A percentile compares a stretch with the other conserved stretches of the same genome.
Evolutionary conservation across 768 basidiomycete genomes (phyloP).

Genomic region (Pulveroboletus sp.): DNA sequence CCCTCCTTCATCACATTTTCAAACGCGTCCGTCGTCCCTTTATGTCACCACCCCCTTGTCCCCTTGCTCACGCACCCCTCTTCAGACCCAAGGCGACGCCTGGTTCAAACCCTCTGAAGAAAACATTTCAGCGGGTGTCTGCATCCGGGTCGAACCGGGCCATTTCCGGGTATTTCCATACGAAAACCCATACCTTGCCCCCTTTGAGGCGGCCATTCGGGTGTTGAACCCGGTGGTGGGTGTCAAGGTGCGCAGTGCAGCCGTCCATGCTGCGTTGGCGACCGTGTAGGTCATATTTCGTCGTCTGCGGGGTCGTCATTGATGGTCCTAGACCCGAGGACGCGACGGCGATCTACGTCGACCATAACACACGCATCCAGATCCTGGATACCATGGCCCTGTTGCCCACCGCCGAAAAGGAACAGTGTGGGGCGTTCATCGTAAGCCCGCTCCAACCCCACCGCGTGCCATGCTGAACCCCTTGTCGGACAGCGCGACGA

Average conservation of each 20-base stretch:
- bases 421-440: slow-evolving; percentile 87
- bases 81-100: slow-evolving; percentile 74
- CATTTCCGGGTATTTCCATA: slow-evolving; percentile 83
- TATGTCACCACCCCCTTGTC: background rate
- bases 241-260: slow-evolving; percentile 76
- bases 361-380: slow-evolving; percentile 82
- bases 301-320: background rate
- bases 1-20: slow-evolving; percentile 77
- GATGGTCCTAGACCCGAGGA: slow-evolving; percentile 48
- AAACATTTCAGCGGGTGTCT: slow-evolving; percentile 77
- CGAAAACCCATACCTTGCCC: slow-evolving; percentile 74
- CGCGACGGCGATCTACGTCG: slow-evolving; percentile 63
- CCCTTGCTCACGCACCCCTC: background rate
- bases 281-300: slow-evolving; percentile 52
- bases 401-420: slow-evolving; percentile 80
- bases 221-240: slow-evolving; percentile 80
- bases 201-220: slow-evolving; percentile 79
- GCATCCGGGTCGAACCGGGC: slow-evolving; percentile 64
- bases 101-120: slow-evolving; percentile 88
- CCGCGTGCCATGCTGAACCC: background rate
- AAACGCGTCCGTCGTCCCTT: slow-evolving; percentile 48
- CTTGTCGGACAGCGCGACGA: slow-evolving; percentile 64
- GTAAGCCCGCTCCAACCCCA: no score
- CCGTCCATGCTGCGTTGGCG: slow-evolving; percentile 74
- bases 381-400: slow-evolving; percentile 68